Base-by-base conservation (phyloP, 805 yeast genomes). In the Starmerella ratchasimensis region DNA sequence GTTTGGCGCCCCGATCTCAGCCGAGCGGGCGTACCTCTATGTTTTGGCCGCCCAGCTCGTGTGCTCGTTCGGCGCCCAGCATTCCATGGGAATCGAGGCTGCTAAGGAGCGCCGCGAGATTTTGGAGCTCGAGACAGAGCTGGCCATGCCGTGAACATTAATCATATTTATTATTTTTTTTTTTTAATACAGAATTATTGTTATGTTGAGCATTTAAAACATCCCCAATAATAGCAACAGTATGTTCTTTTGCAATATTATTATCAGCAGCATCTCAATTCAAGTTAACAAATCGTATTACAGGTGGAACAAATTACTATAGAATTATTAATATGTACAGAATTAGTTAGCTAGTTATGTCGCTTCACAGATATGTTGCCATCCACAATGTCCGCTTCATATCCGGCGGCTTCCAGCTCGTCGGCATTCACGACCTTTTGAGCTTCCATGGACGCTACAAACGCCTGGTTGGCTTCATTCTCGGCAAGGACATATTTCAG, bases 391-490 rank as follows among this genome's bases (percentile, higher is more conserved):
- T 76, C 72, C 0, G 82, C 72, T 52, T 82, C 83, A 45, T 71
- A 79, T 0, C 96, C 97, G 1, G 78, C 79, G 38, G 76, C 73
- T 9, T 65, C 67, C n/a, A 77, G 64, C 0, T 67, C 64, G 1
- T 69, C 72, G 36, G 75, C 73, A 24, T 74, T 68, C 1, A 72
- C 74, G 0, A 72, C 68, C 31, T 74, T 69, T 41, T 71, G 65
- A 0, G 95, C 94, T 54, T 88, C 96, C 41, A 88, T 56, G 26
- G 67, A 58, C 0, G 80, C 74, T 1, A 88, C 84, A 54, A 84
- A 73, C 1, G 68, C 63, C 57, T 88, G 96, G 55, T 88, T 90
- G 33, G 62, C 64, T 3, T 47, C 51, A 49, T 90, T 90, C 8
- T 69, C 64, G 18, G 71, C 69, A 13, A 88, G 58, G 23, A 84